Conservation (phyloP, 129 eudicot genomes). For the Apium graveolens region DNA sequence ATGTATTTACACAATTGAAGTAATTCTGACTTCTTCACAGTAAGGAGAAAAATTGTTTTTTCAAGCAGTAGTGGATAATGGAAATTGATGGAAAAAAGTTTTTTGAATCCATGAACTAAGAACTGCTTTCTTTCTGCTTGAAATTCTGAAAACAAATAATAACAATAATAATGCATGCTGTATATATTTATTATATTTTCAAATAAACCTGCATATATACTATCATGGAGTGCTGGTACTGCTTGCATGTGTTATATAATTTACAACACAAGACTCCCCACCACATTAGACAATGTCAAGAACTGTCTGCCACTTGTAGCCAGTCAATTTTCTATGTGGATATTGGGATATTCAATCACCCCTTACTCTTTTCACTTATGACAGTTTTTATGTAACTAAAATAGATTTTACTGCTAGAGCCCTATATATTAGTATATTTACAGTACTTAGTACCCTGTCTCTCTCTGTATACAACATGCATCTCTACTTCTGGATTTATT, state of each 20-base stretch:
- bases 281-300: conserved; percentile 10
- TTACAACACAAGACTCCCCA: conserved; percentile 23
- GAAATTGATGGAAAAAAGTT: background rate
- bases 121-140: background rate
- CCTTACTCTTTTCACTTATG: background rate
- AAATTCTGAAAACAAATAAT: background rate
- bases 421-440: background rate
- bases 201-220: background rate
- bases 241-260: conserved; percentile 8
- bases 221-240: conserved; percentile 13
- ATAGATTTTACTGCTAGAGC: background rate
- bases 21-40: background rate
- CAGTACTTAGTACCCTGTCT: background rate
- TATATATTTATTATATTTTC: background rate
- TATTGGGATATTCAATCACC: background rate
- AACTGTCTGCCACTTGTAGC: conserved; percentile 8
- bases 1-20: background rate
- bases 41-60: background rate
- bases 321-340: background rate
- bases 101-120: background rate
- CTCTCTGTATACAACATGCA: background rate
- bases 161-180: background rate
- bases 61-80: background rate
- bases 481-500: conserved; percentile 1
- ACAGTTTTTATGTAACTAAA: background rate